Percentiles rank a stretch among this genome's conserved stretches.
Conservation (phyloP, 495 filamentous ascomycete species). For the Penicillium pancosmium region DNA sequence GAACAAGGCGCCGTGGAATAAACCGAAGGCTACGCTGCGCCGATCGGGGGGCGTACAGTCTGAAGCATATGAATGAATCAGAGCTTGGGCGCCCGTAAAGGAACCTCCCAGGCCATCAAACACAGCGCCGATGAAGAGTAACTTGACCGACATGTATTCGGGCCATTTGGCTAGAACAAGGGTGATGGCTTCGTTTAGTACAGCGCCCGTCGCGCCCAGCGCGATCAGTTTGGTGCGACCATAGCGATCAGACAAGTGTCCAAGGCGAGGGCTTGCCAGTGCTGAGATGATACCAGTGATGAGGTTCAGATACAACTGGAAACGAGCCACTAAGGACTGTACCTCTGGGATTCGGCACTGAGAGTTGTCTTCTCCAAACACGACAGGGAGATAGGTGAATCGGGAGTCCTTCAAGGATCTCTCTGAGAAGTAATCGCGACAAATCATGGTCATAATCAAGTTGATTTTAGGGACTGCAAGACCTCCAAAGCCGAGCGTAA, state of each 20-base stretch:
- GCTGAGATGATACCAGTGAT: slow-evolving; percentile 72
- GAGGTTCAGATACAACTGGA: slow-evolving; percentile 72
- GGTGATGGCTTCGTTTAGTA: slow-evolving; percentile 71
- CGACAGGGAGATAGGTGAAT: slow-evolving; percentile 63
- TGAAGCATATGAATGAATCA: slow-evolving; percentile 81
- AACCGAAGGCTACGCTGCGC: slow-evolving; percentile 84
- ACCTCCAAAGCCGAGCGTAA: slow-evolving; percentile 82
- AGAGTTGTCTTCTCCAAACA: slow-evolving; percentile 66
- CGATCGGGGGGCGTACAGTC: slow-evolving; percentile 82
- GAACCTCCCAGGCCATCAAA: slow-evolving; percentile 85
- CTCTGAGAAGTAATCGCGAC: slow-evolving; percentile 74
- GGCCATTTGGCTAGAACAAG: slow-evolving; percentile 75
- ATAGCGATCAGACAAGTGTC: slow-evolving; percentile 84
- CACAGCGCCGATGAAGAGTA: slow-evolving; percentile 72
- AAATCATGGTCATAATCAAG: slow-evolving; percentile 78
- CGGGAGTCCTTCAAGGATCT: slow-evolving; percentile 54
- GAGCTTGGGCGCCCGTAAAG: slow-evolving; percentile 78
- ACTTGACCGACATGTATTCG: slow-evolving; percentile 67
- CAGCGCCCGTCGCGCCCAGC: slow-evolving; percentile 64
- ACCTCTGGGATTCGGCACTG: slow-evolving; percentile 76
- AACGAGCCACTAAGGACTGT: slow-evolving; percentile 72
- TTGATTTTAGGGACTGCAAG: slow-evolving; percentile 78
- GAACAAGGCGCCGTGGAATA: slow-evolving; percentile 86
- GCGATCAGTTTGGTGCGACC: slow-evolving; percentile 75
- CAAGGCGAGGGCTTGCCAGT: slow-evolving; percentile 78